Percentiles rank a stretch among this genome's conserved stretches.
Evolutionary conservation across 106 monocot genomes (phyloP).

Genomic region (Dioscorea zingiberensis): DNA sequence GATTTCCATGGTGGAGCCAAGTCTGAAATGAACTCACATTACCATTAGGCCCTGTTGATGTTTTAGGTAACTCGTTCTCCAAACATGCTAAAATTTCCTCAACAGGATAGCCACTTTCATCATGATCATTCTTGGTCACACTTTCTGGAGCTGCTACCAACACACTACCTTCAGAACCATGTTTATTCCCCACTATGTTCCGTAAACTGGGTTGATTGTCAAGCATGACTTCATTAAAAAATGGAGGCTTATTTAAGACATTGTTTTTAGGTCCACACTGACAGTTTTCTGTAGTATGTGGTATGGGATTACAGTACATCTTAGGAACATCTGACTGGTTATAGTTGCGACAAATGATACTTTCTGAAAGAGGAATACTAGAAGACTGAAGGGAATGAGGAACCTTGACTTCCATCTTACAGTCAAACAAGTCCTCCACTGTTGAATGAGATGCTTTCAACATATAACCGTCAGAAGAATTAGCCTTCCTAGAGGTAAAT

Average conservation of each 20-base stretch:
- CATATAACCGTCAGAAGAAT: conserved; percentile 13
- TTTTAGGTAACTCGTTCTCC: neutral
- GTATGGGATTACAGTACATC: conserved; percentile 3
- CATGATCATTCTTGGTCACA: conserved; percentile 1
- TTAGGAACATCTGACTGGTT: conserved; percentile 12
- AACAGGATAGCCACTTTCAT: neutral
- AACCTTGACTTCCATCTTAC: conserved; percentile 1
- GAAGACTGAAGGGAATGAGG: conserved; percentile 5
- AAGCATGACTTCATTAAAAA: conserved; percentile 2
- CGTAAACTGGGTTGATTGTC: conserved; percentile 6
- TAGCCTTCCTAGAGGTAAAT: neutral
- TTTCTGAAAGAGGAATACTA: conserved; percentile 43
- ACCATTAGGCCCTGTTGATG: neutral
- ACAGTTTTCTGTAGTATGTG: conserved; percentile 2
- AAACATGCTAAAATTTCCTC: conserved; percentile 4
- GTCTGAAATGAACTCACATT: conserved; percentile 5
- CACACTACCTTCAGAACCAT: neutral
- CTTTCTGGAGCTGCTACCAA: conserved; percentile 6
- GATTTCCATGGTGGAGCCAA: conserved; percentile 4
- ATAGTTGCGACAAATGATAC: conserved; percentile 35
- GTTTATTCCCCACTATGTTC: neutral
- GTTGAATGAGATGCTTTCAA: conserved; percentile 3
- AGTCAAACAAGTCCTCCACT: neutral
- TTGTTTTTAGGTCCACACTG: neutral
- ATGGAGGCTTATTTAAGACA: neutral